These are phyloP conservation scores for Alternaria viburni DNA, from an alignment of 2,329 filamentous ascomycete species.

Conservation along the genomic window DNA sequence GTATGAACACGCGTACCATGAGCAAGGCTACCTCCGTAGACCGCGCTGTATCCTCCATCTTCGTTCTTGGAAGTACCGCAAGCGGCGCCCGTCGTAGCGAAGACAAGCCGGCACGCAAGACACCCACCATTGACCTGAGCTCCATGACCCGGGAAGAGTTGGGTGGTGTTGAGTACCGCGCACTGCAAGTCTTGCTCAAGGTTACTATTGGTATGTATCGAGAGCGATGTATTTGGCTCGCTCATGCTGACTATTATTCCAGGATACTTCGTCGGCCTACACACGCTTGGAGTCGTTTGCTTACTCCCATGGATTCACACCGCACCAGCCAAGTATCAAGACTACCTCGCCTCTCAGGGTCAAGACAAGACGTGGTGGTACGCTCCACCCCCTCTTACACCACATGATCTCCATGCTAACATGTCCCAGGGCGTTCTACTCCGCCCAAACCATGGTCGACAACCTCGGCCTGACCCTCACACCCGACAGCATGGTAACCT, in stretches of 20 bases:
- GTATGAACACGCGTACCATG: constrained; percentile 29
- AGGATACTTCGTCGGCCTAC: constrained; percentile 77
- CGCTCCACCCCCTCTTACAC: constrained; percentile 29
- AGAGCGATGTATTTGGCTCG: constrained; percentile 37
- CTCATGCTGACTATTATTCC: constrained; percentile 21
- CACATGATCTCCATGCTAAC: no score
- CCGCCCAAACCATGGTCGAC: constrained; percentile 85
- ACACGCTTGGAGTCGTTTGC: constrained; percentile 74
- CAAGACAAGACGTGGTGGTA: constrained; percentile 59
- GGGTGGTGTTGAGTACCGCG: constrained; percentile 94
- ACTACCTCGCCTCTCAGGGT: constrained; percentile 53
- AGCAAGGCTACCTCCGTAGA: constrained; percentile 48
- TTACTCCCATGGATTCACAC: constrained; percentile 78
- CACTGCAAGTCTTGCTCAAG: constrained; percentile 81
- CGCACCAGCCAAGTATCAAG: constrained; percentile 49
- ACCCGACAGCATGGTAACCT: constrained; percentile 91
- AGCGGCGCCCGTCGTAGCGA: constrained; percentile 51
- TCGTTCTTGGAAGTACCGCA: constrained; percentile 65
- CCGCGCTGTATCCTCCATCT: constrained; percentile 50
- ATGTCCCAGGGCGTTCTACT: constrained; percentile 83
- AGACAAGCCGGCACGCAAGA: constrained; percentile 40
- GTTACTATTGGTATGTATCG: constrained; percentile 73
- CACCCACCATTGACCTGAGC: constrained; percentile 53
- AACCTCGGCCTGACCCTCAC: constrained; percentile 92
- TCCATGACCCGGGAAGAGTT: constrained; percentile 72